A percentile compares a stretch with the other conserved stretches of the same genome.
Conservation (phyloP, 495 filamentous ascomycete species). For the Elasticomyces elasticus region DNA sequence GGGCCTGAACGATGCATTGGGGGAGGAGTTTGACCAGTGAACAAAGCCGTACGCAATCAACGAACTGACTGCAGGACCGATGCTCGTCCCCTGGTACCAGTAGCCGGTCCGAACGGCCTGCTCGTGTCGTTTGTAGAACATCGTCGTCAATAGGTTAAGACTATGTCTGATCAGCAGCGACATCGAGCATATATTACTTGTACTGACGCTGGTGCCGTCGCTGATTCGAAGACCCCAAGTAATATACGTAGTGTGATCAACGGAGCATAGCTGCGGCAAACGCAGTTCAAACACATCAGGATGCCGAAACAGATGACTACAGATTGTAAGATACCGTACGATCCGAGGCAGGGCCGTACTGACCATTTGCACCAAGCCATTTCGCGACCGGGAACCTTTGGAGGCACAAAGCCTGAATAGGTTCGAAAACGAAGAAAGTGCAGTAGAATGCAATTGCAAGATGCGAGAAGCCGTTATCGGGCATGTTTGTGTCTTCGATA, state of each 20-base stretch:
- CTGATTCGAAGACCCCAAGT: slow-evolving; percentile 28
- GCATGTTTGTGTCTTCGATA: slow-evolving; percentile 15
- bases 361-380: slow-evolving; percentile 7
- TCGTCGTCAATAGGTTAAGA: slow-evolving; percentile 5
- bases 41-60: slow-evolving; percentile 20
- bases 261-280: slow-evolving; percentile 38
- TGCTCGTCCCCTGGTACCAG: slow-evolving; percentile 18
- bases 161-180: neutral
- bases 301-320: slow-evolving; percentile 11
- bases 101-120: slow-evolving; percentile 8
- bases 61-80: slow-evolving; percentile 3
- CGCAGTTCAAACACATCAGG: slow-evolving; percentile 40
- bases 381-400: slow-evolving; percentile 16
- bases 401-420: slow-evolving; percentile 12
- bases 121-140: slow-evolving; percentile 20
- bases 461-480: neutral
- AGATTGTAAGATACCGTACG: too few species aligned
- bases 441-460: slow-evolving; percentile 17
- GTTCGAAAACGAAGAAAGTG: slow-evolving; percentile 12
- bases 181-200: slow-evolving; percentile 13
- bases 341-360: too few species aligned
- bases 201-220: slow-evolving; percentile 4
- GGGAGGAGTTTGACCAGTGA: slow-evolving; percentile 8
- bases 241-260: slow-evolving; percentile 43
- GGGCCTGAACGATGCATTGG: neutral